A percentile compares a stretch with the other conserved stretches of the same genome.
Evolutionary conservation across 2,329 filamentous ascomycete species (phyloP).

Genomic region (Penicillium sp.): DNA sequence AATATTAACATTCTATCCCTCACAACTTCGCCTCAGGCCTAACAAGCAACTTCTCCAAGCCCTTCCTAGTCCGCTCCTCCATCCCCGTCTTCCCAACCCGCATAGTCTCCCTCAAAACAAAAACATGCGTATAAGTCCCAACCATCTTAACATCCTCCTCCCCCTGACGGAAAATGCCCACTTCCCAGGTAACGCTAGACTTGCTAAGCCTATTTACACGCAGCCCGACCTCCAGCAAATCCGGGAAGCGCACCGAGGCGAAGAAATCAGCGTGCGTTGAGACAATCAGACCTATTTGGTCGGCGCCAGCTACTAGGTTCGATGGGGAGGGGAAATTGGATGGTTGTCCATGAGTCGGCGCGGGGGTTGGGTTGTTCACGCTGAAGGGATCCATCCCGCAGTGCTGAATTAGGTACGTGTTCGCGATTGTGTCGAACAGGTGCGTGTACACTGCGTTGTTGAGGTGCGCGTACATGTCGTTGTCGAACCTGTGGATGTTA

Average conservation of each 20-base stretch:
- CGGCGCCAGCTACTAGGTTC: conserved; percentile 29
- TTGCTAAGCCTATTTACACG: conserved; percentile 80
- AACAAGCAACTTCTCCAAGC: conserved; percentile 57
- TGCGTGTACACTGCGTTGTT: conserved; percentile 88
- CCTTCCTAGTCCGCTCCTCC: conserved; percentile 43
- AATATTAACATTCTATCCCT: conserved; percentile 1
- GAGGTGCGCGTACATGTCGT: conserved; percentile 92
- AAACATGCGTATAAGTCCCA: conserved; percentile 83
- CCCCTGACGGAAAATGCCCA: conserved; percentile 77
- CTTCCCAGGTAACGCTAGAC: conserved; percentile 85
- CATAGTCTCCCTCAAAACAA: conserved; percentile 71
- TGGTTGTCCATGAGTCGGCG: conserved; percentile 10
- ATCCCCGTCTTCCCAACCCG: conserved; percentile 62
- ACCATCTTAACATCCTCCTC: conserved; percentile 74
- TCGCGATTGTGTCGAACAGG: conserved; percentile 86
- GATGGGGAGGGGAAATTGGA: not conserved
- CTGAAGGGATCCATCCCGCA: conserved; percentile 70
- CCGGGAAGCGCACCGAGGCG: conserved; percentile 75
- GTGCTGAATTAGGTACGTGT: conserved; percentile 77
- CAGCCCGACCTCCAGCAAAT: conserved; percentile 74
- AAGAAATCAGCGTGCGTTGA: conserved; percentile 86
- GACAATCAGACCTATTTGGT: conserved; percentile 78
- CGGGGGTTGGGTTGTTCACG: conserved; percentile 39
- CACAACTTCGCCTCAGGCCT: conserved; percentile 29
- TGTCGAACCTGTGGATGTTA: conserved; percentile 66